Evolutionary conservation across 257 asterid species (phyloP).

Genomic region (Jacaranda mimosifolia): DNA sequence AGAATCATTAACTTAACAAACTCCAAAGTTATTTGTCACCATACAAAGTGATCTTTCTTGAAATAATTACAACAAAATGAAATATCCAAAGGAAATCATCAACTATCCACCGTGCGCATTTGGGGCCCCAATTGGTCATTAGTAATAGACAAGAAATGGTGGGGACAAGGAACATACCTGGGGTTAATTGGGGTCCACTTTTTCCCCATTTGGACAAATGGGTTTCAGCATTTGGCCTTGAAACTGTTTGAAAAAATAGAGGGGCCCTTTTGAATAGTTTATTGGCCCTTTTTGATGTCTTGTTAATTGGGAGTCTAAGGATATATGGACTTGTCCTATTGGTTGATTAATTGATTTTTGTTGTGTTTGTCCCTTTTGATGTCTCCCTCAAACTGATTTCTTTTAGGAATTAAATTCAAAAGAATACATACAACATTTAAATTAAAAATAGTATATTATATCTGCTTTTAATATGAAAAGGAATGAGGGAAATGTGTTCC

Average conservation of each 20-base stretch:
- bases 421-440: neutral
- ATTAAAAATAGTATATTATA: neutral
- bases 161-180: conserved; percentile 36
- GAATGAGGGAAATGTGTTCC: neutral
- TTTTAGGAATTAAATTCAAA: conserved; percentile 28
- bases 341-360: conserved; percentile 28
- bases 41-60: conserved; percentile 29
- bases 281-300: conserved; percentile 50
- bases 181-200: conserved; percentile 29
- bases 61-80: conserved; percentile 31
- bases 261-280: conserved; percentile 34
- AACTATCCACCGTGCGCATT: conserved; percentile 51
- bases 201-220: conserved; percentile 47
- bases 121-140: conserved; percentile 40
- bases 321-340: conserved; percentile 33
- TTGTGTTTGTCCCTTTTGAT: neutral
- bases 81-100: conserved; percentile 34
- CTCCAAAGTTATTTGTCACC: conserved; percentile 39
- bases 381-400: conserved; percentile 1
- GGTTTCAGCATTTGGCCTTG: conserved; percentile 21
- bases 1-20: conserved; percentile 47
- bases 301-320: conserved; percentile 35
- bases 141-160: conserved; percentile 48
- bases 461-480: neutral
- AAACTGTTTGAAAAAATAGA: conserved; percentile 31